Conservation (phyloP, 1,284 basidiomycete species). For the Cutaneotrichosporon arboriforme region DNA sequence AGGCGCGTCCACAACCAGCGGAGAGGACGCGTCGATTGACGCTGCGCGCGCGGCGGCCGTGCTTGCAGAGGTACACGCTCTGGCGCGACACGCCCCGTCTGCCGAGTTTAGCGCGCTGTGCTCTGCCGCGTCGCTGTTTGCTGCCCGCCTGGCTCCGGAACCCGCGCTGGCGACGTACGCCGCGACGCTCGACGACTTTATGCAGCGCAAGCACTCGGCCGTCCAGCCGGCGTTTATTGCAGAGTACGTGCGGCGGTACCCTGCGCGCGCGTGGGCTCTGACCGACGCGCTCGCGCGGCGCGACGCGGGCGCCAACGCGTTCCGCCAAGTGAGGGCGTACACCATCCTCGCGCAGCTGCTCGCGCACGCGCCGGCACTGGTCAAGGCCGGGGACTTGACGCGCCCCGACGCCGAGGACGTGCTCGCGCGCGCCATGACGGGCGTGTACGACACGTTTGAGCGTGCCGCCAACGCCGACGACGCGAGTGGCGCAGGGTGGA, state of each 20-base stretch:
- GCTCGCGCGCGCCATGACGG: constrained; percentile 53
- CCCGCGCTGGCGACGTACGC: constrained; percentile 53
- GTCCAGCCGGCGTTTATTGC: constrained; percentile 71
- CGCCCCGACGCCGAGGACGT: constrained; percentile 52
- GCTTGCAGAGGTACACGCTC: constrained; percentile 64
- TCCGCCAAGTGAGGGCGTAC: constrained; percentile 68
- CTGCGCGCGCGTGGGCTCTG: constrained; percentile 63
- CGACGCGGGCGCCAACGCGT: constrained; percentile 58
- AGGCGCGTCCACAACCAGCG: neutral
- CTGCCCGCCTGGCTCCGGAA: constrained; percentile 57
- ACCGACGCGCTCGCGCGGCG: constrained; percentile 53
- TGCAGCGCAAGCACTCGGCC: constrained; percentile 71
- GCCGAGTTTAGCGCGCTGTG: constrained; percentile 64
- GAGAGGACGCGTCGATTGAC: constrained; percentile 54
- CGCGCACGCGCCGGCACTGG: constrained; percentile 56
- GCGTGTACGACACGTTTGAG: constrained; percentile 55
- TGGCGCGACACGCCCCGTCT: constrained; percentile 62
- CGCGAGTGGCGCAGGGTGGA: constrained; percentile 43
- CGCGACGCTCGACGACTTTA: constrained; percentile 68
- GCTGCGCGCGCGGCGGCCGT: constrained; percentile 46
- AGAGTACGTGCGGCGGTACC: constrained; percentile 68
- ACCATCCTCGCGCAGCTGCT: constrained; percentile 65
- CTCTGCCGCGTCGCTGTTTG: constrained; percentile 66
- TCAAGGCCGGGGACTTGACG: constrained; percentile 44
- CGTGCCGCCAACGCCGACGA: constrained; percentile 49